Conservation (phyloP, 2,329 filamentous ascomycete genomes). For the Amauroascus verrucosus region DNA sequence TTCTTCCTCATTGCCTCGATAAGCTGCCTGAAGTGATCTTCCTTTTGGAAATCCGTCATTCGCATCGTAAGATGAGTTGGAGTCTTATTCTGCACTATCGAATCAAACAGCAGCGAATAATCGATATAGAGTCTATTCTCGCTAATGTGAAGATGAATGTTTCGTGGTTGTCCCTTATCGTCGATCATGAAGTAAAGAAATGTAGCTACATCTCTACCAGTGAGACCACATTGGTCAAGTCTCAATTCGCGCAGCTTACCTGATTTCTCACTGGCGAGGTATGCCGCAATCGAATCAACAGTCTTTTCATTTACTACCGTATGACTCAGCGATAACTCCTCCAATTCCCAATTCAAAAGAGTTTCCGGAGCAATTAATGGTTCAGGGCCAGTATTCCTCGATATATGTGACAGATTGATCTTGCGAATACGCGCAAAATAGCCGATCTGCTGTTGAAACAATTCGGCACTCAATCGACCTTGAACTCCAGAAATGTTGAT, state of each 20-base stretch:
- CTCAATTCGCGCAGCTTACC: conserved; percentile 50
- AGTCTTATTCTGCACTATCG: conserved; percentile 43
- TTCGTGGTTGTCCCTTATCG: conserved; percentile 41
- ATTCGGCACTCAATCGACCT: conserved; percentile 52
- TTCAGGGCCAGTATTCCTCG: conserved; percentile 52
- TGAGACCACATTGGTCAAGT: conserved; percentile 57
- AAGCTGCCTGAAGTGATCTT: conserved; percentile 53
- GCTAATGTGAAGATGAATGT: conserved; percentile 56
- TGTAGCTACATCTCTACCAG: conserved; percentile 53
- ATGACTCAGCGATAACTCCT: conserved; percentile 55
- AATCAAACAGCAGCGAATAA: conserved; percentile 35
- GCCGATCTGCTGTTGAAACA: conserved; percentile 57
- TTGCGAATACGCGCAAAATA: conserved; percentile 57
- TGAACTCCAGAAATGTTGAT: conserved; percentile 58
- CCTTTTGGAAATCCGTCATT: conserved; percentile 58
- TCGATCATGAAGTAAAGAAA: conserved; percentile 54
- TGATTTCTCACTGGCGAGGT: conserved; percentile 53
- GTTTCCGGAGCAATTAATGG: conserved; percentile 57
- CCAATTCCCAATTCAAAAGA: conserved; percentile 55
- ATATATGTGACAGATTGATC: conserved; percentile 55
- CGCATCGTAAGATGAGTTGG: conserved; percentile 56
- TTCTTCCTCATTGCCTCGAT: conserved; percentile 53
- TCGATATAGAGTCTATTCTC: conserved; percentile 45
- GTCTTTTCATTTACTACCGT: conserved; percentile 53
- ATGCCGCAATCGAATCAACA: conserved; percentile 55